Evolutionary conservation across 805 yeast species (phyloP).

Genomic region (Starmerella kuoi): DNA sequence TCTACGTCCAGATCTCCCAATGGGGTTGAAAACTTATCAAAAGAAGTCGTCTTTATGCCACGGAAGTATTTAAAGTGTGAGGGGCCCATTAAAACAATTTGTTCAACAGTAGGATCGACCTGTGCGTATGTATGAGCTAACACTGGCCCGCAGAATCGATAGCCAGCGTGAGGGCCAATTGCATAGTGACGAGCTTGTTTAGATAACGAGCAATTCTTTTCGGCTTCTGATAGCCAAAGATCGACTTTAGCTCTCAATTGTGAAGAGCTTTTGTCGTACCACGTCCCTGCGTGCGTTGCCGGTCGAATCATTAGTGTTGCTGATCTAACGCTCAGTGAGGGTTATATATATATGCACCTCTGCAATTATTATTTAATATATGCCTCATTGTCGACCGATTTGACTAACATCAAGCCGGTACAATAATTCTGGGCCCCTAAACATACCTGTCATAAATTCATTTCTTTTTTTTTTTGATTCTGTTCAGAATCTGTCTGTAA

Average conservation of each 20-base stretch:
- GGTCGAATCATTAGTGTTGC: background rate
- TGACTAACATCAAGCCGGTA: too few relatives aligned
- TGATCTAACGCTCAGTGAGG: too few relatives aligned
- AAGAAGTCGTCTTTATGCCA: constrained; percentile 45
- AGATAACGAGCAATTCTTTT: background rate
- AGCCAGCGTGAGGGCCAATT: constrained; percentile 83
- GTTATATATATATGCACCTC: too few relatives aligned
- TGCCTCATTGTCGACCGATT: too few relatives aligned
- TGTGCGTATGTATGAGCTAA: constrained; percentile 65
- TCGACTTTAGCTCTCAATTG: constrained; percentile 42
- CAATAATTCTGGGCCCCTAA: too few relatives aligned
- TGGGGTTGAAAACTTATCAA: constrained; percentile 62
- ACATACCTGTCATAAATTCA: too few relatives aligned
- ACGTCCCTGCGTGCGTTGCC: constrained; percentile 83
- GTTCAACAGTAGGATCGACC: constrained; percentile 47
- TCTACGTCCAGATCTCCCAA: constrained; percentile 67
- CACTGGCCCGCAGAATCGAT: constrained; percentile 63
- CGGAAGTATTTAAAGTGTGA: constrained; percentile 79
- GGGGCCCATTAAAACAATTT: constrained; percentile 80
- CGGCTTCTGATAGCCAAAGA: constrained; percentile 30
- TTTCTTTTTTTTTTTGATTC: too few relatives aligned
- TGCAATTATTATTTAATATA: too few relatives aligned
- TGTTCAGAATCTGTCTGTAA: too few relatives aligned
- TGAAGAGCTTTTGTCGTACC: constrained; percentile 51
- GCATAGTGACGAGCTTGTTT: constrained; percentile 27